Conservation (phyloP, 139 green algal species). For the Volvox reticuliferus region DNA sequence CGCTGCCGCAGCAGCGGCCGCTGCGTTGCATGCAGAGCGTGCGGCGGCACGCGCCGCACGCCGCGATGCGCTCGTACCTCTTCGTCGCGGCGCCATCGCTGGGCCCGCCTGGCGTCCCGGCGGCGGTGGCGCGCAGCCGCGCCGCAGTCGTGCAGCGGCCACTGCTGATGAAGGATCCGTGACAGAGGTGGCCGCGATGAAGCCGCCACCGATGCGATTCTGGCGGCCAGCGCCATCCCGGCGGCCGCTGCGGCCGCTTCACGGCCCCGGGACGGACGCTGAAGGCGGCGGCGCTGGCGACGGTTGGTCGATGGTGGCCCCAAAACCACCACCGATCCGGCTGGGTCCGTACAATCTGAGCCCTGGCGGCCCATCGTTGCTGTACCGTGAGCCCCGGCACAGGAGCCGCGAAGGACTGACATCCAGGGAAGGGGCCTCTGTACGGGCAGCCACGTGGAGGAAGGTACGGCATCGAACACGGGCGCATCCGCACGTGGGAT, state of each 20-base stretch:
- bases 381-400: conserved; percentile 8
- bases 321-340: not conserved
- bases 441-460: not conserved
- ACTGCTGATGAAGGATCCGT: not conserved
- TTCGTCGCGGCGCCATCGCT: not conserved
- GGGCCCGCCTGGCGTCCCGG: conserved; percentile 32
- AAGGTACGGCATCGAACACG: conserved; percentile 4
- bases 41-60: not conserved
- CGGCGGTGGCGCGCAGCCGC: not conserved
- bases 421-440: not conserved
- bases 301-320: not conserved
- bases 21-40: conserved; percentile 8
- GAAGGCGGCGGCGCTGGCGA: not conserved
- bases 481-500: no score
- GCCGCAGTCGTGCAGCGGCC: not conserved
- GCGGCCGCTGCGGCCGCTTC: not conserved
- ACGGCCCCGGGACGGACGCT: not conserved
- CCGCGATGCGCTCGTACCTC: not conserved
- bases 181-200: not conserved
- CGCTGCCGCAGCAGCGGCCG: not conserved
- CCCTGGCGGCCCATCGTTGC: conserved; percentile 27
- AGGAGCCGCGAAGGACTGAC: not conserved
- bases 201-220: not conserved
- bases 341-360: conserved; percentile 17
- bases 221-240: not conserved